phyloP scores from a whole-genome alignment of 139 green algal species.

The Coelastrella sp. region DNA sequence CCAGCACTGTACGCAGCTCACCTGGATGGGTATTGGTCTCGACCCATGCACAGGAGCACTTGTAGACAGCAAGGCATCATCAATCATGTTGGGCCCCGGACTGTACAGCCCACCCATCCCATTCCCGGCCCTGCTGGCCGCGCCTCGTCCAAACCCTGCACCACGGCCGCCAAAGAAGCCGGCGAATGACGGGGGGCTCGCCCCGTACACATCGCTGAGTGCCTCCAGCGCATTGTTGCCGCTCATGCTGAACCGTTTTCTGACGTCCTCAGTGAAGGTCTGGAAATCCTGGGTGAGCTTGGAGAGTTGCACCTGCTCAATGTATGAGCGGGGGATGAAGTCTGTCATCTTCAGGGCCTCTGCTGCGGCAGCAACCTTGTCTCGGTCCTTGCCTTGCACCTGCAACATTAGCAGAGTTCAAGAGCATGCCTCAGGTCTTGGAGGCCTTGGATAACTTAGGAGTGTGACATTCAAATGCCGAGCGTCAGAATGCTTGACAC shows the following conservation, averaged over 20 bases:
- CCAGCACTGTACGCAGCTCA: neutral
- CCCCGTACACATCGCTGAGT: neutral
- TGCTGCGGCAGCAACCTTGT: conserved; percentile 72
- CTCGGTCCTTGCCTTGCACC: conserved; percentile 76
- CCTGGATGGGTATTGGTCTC: conserved; percentile 23
- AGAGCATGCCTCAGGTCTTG: too few species aligned
- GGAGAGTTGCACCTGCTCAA: conserved; percentile 92
- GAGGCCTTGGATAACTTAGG: too few species aligned
- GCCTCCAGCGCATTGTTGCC: conserved; percentile 69
- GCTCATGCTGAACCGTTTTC: conserved; percentile 71
- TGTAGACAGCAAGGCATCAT: conserved; percentile 23
- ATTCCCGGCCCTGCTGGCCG: neutral
- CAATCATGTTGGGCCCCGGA: neutral
- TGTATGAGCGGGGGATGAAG: conserved; percentile 93
- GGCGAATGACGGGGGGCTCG: conserved; percentile 13
- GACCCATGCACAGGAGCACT: conserved; percentile 23
- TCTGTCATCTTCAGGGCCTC: conserved; percentile 83
- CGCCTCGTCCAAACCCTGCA: neutral
- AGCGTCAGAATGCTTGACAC: too few species aligned
- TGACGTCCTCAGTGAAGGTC: conserved; percentile 80
- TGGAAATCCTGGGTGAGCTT: conserved; percentile 80
- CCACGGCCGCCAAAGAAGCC: neutral
- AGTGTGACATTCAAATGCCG: too few species aligned
- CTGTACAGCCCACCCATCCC: neutral
- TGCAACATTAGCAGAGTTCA: neutral